Evolutionary conservation across 1,284 basidiomycete genomes (phyloP), one percentile per base, ranked within the genome.

Genomic region (Phellopilus nigrolimitatus): DNA sequence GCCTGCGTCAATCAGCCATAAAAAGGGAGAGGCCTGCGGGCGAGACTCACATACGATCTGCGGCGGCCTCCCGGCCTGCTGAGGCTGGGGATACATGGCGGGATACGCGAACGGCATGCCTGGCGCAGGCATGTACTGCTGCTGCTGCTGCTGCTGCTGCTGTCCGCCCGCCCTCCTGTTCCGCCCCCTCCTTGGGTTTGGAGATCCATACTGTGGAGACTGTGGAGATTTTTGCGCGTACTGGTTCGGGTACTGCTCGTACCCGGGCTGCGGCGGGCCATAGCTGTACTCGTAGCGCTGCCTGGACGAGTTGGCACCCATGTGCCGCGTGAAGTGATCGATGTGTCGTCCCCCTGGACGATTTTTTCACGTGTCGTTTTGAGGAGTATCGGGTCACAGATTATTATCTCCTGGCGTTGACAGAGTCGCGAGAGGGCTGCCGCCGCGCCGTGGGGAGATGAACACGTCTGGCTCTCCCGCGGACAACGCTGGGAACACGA

Each of bases 251-350:
- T 47, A 47, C 13, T 19, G 25, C 22, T 15, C 15, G 36, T 38
- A 24, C 4, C 22, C 12, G 21, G 33, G 37, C 13, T 41, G n/a
- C n/a, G 41, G 49, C 13, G 33, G 27, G 15, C 39, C 48, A 36
- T 50, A 50, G 28, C 39, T 36, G 21, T 51, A 51, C 13, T 48
- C 51, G 33, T 53, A 53, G 8, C 39, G 37, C 12, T 36, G 31
- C 46, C 37, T 53, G 3, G 51, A 53, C 7, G 45, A 13, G 34
- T 53, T 53, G 21, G 45, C 46, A 31, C 51, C 51, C 51, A 53
- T 53, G 41, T 28, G 41, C 24, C 38, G 31, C 31, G 31, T 17
- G n/a, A n/a, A 37, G 34, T 17, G 34, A 17, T 15, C 34, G n/a
- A 37, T 10, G n/a, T 17, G 7, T 13, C 5, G 34, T 37, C 34